Percentiles rank a stretch among this genome's conserved stretches.
Evolutionary conservation across 2,329 filamentous ascomycete species (phyloP).

Genomic region (Microdochium nivale): DNA sequence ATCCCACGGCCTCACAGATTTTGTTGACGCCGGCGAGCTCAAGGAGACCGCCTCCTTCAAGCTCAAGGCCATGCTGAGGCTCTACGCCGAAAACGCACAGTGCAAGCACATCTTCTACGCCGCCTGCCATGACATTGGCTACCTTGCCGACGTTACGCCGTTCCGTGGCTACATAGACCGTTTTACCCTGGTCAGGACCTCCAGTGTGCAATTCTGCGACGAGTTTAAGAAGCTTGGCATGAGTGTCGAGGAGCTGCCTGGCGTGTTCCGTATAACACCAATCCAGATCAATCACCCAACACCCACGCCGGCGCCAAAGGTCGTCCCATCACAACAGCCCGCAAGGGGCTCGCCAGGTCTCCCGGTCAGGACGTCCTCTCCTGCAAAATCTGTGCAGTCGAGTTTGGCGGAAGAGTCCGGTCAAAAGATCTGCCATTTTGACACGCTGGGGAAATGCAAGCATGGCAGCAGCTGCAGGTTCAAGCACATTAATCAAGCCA

Average conservation of each 20-base stretch:
- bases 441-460: constrained; percentile 18
- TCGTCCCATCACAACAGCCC: constrained; percentile 1
- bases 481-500: constrained; percentile 9
- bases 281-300: constrained; percentile 11
- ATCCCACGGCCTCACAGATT: constrained; percentile 49
- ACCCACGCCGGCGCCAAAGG: background rate
- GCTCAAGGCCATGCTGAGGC: constrained; percentile 36
- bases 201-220: constrained; percentile 36
- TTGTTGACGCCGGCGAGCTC: constrained; percentile 51
- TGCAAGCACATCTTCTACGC: constrained; percentile 59
- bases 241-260: constrained; percentile 38
- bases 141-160: constrained; percentile 46
- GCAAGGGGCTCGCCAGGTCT: constrained; percentile 1
- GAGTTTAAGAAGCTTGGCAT: constrained; percentile 45
- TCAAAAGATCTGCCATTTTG: constrained; percentile 15
- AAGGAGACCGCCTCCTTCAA: constrained; percentile 54
- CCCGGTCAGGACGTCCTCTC: background rate
- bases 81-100: constrained; percentile 48
- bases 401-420: constrained; percentile 1
- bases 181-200: constrained; percentile 43
- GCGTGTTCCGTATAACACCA: constrained; percentile 38
- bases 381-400: background rate
- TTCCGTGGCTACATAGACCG: constrained; percentile 37
- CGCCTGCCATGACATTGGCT: constrained; percentile 51
- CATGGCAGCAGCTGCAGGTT: constrained; percentile 18